Percentiles rank a stretch among this genome's conserved stretches.
Conservation (phyloP, 148 eudicot species). For the Rhododendron mucronatum region DNA sequence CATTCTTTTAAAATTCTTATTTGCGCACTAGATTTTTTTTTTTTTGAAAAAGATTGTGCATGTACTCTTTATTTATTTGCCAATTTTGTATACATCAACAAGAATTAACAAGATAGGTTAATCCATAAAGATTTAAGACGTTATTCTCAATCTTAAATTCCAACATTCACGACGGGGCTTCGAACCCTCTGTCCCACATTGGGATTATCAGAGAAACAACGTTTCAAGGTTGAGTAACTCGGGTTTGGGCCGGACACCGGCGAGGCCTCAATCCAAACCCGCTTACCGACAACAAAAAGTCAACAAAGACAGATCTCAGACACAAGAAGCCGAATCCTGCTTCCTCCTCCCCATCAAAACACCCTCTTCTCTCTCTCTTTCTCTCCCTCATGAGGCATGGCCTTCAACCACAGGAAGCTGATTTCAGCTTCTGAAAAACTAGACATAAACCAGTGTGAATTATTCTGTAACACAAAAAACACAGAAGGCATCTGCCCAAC, state of each 20-base stretch:
- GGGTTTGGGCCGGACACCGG: neutral
- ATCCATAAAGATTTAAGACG: no score
- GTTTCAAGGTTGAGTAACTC: neutral
- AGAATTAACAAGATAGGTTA: no score
- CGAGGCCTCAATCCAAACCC: neutral
- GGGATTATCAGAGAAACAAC: neutral
- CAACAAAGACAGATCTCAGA: neutral
- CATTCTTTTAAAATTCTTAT: no score
- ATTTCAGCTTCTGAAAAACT: neutral
- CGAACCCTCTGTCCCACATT: no score
- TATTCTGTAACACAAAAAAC: neutral
- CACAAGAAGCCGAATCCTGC: neutral
- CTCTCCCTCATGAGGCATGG: constrained; percentile 11
- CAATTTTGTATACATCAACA: no score
- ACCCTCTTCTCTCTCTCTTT: constrained; percentile 2
- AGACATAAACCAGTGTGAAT: neutral
- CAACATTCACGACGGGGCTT: no score
- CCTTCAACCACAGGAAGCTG: constrained; percentile 11
- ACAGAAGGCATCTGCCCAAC: constrained; percentile 21
- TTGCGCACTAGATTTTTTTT: no score
- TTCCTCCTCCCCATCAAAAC: neutral
- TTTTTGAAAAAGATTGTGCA: no score
- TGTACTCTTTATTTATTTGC: no score
- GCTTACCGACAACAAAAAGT: neutral
- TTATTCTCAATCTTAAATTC: no score